Base-by-base conservation (phyloP, 306 rosid genomes). In the Quercus parvula region DNA sequence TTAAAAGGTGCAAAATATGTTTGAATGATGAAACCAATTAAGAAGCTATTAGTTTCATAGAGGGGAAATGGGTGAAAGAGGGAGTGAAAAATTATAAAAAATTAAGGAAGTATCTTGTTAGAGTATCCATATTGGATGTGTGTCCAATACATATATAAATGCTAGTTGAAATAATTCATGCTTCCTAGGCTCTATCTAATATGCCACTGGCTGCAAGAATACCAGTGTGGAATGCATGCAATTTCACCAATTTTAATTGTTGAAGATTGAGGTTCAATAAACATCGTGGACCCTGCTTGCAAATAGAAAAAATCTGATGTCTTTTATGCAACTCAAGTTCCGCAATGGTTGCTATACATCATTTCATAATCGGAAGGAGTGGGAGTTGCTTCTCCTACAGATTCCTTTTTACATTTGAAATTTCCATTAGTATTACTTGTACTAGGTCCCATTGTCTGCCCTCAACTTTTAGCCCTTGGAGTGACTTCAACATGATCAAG, bases 401-500 rank as follows among this genome's bases (percentile, higher is more conserved):
- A 49, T 56, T 15, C 15, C 30, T 56, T 56, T 75, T 81, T 51
- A 6, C 5, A 17, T 28, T 74, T 68, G 66, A 78, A 78, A 52
- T 75, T 27, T 27, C 70, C 70, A 63, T 28, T 17, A 63, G 1
- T 15, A 54, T 33, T 68, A 59, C 57, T 61, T 81, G 57, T 77
- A 73, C n/a, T n/a, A 52, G 82, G 49, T 76, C 59, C 77, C 73
- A 54, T 46, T 59, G 58, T 75, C 76, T 79, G 74, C 77, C 67
- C 18, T 78, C 73, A 33, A 44, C 71, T 18, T 67, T 31, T 33
- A 33, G 35, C 35, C 49, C 51, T 78, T 38, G 28, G 28, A 69
- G 70, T 82, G 54, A 57, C 57, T 68, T 44, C 76, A 62, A 58
- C 74, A 41, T 56, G 74, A 55, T 56, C 78, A 55, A 75, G 59